A percentile compares a stretch with the other conserved stretches of the same genome.
Conservation (phyloP, 495 filamentous ascomycete species). For the Astrothelium subdiscretum region DNA sequence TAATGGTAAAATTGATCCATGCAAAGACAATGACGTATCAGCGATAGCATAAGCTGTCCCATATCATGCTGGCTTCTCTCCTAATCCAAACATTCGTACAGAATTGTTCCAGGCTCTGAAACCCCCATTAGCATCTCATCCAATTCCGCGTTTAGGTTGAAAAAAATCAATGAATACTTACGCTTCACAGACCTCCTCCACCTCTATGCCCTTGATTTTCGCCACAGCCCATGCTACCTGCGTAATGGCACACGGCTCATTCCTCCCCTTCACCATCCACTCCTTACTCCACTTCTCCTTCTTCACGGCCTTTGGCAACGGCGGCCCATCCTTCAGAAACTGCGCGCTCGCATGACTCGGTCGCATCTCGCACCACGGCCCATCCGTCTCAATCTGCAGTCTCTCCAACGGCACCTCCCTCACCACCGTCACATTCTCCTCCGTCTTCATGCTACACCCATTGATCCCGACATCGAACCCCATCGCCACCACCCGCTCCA, state of each 20-base stretch:
- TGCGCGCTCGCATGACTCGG: conserved; percentile 52
- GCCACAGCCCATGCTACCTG: conserved; percentile 82
- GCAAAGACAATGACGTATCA: too few species aligned
- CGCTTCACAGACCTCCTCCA: conserved; percentile 78
- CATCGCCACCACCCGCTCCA: conserved; percentile 59
- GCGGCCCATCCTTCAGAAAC: conserved; percentile 35
- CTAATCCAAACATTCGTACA: conserved; percentile 65
- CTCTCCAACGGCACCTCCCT: conserved; percentile 57
- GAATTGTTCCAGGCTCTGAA: conserved; percentile 69
- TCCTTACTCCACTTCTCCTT: conserved; percentile 88
- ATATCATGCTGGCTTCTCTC: conserved; percentile 26
- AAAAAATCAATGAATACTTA: conserved; percentile 32
- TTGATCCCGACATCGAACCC: conserved; percentile 82
- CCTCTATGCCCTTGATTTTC: conserved; percentile 60
- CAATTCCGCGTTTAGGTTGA: conserved; percentile 6
- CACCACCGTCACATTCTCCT: conserved; percentile 75
- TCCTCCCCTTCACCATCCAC: conserved; percentile 77
- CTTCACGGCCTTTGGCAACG: conserved; percentile 49
- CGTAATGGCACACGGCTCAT: conserved; percentile 75
- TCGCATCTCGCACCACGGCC: conserved; percentile 73
- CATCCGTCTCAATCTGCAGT: conserved; percentile 88
- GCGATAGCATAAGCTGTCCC: not conserved
- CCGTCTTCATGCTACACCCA: conserved; percentile 86
- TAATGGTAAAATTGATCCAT: not conserved
- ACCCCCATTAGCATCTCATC: conserved; percentile 6